Base-by-base conservation (phyloP, 2,329 filamentous ascomycete genomes). In the Cytospora mali region DNA sequence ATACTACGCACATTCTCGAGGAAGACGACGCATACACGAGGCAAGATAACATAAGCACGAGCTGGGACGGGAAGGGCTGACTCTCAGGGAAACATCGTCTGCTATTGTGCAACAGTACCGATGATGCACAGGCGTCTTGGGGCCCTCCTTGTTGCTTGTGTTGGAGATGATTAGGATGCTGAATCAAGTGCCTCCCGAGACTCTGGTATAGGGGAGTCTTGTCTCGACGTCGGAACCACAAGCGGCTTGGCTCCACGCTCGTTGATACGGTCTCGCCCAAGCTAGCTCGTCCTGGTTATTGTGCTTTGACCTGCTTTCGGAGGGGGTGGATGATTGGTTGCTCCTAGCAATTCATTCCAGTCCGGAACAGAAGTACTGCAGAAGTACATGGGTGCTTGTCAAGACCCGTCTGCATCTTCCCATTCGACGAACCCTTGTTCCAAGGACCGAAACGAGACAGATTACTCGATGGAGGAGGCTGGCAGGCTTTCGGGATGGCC, bases 301-400 rank as follows among this genome's bases (percentile, higher is more conserved):
- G n/a, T 29, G 35, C 35, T 46, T 13, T 48, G n/a, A 23, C 42
- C n/a, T 46, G 42, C 42, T 46, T 46, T 5, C 42, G 42, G 42
- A 18, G 42, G 6, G n/a, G 1, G n/a, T 46, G 42, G n/a, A 4
- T 46, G 42, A 46, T 21, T 16, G 27, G 55, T 27, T 57, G 55
- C 55, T 33, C 42, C 42, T 31, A 28, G 55, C 18, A 29, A 25
- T 57, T 27, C 55, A 46, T 28, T 21, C 55, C 39, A 46, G 23
- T 10, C 18, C 10, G 21, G n/a, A 23, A 46, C 27, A 11, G 6
- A 33, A 23, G 42, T 57, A 57, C 55, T 25, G 2, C 21, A 31
- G 6, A 46, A 23, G 39, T 50, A 57, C 27, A 23, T 27, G 16
- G 10, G 27, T 23, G 3, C 27, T 10, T 16, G 4, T 5, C 11